Evolutionary conservation across 2,329 filamentous ascomycete genomes (phyloP).

Genomic region (Intubia oerlemansii): DNA sequence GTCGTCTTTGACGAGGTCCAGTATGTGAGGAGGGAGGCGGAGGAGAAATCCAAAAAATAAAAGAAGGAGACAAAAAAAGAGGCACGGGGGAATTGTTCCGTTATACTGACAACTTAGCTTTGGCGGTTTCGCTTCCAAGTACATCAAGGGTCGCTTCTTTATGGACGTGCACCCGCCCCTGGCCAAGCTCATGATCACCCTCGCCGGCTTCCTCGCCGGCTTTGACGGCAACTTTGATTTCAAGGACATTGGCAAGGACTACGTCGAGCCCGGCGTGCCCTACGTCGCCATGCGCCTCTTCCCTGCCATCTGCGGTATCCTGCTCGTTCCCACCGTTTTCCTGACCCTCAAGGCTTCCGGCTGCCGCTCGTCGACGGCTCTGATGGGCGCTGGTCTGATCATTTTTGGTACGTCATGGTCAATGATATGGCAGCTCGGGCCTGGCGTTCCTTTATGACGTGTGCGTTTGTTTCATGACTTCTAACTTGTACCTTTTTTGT

Average conservation of each 20-base stretch:
- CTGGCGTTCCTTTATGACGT: neutral
- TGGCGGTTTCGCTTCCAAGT: slow-evolving; percentile 93
- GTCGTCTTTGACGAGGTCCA: slow-evolving; percentile 99
- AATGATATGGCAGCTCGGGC: no score
- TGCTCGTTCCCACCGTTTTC: slow-evolving; percentile 84
- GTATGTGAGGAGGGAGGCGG: slow-evolving; percentile 42
- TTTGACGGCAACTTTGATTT: slow-evolving; percentile 96
- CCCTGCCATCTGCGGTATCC: slow-evolving; percentile 71
- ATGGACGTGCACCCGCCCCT: slow-evolving; percentile 99
- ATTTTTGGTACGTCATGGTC: slow-evolving; percentile 89
- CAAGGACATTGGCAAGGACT: slow-evolving; percentile 99
- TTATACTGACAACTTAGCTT: slow-evolving; percentile 38
- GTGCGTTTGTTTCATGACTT: no score
- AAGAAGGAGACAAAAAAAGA: no score
- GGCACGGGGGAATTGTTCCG: no score
- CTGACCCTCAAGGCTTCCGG: slow-evolving; percentile 79
- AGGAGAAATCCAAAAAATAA: no score
- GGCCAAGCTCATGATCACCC: slow-evolving; percentile 87
- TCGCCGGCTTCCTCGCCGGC: slow-evolving; percentile 84
- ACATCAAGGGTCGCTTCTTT: slow-evolving; percentile 98
- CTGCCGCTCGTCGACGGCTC: slow-evolving; percentile 68
- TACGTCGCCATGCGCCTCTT: slow-evolving; percentile 96
- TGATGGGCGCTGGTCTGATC: slow-evolving; percentile 65
- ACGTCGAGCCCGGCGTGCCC: slow-evolving; percentile 79
- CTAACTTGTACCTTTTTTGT: neutral